A percentile compares a stretch with the other conserved stretches of the same genome.
These are phyloP conservation scores for Musa beccarii DNA, from an alignment of 176 grass and related monocot species.

Conservation along the genomic window DNA sequence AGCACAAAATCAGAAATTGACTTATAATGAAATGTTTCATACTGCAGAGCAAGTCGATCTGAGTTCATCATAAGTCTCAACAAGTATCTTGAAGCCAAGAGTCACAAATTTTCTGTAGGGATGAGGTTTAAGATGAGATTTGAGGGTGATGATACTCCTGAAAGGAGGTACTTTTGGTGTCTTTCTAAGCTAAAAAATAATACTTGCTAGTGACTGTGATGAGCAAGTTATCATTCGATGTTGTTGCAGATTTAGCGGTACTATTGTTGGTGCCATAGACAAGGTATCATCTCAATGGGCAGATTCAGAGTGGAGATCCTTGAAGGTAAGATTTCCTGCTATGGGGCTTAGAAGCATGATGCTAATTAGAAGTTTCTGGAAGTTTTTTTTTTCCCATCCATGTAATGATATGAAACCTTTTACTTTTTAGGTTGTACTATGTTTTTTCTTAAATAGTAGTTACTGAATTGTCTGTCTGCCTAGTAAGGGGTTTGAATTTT, in stretches of 20 bases:
- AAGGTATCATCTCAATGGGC: conserved; percentile 54
- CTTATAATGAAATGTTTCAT: conserved; percentile 8
- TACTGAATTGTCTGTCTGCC: not conserved
- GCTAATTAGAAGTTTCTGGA: too few species aligned
- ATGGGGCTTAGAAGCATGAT: not conserved
- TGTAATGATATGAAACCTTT: not conserved
- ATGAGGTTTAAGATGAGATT: conserved; percentile 98
- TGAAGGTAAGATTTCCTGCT: conserved; percentile 43
- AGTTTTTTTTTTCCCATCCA: not conserved
- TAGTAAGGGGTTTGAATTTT: not conserved
- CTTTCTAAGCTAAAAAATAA: conserved; percentile 1
- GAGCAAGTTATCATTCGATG: not conserved
- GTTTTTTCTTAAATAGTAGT: not conserved
- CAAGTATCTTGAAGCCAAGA: conserved; percentile 91
- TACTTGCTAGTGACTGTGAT: not conserved
- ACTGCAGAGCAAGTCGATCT: conserved; percentile 61
- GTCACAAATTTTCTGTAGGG: conserved; percentile 69
- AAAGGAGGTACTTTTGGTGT: conserved; percentile 56
- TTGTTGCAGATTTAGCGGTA: conserved; percentile 82
- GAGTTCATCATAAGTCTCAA: conserved; percentile 87
- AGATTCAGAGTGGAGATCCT: conserved; percentile 89
- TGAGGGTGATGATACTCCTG: conserved; percentile 92
- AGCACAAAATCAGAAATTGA: not conserved
- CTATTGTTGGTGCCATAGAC: conserved; percentile 57
- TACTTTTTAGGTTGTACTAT: not conserved